Percentiles rank a stretch among this genome's conserved stretches.
phyloP scores from a whole-genome alignment of 768 basidiomycete genomes.

The Leucocoprinus birnbaumii region DNA sequence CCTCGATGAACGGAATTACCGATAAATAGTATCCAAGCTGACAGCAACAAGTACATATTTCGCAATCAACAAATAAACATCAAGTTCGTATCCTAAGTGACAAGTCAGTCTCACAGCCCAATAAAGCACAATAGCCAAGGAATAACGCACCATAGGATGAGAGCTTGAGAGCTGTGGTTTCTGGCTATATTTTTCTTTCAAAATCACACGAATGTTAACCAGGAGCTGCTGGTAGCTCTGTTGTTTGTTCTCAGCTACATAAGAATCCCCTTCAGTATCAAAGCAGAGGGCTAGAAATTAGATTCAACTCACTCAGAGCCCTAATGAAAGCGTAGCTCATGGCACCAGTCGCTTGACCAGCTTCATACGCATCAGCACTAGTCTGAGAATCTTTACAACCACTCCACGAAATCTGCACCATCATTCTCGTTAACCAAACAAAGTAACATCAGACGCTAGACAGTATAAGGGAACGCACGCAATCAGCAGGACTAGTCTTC shows the following conservation, averaged over 20 bases:
- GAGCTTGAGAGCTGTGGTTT: conserved; percentile 42
- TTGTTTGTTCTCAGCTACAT: conserved; percentile 33
- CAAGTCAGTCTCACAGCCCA: background rate
- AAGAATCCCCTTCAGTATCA: background rate
- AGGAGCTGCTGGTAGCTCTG: conserved; percentile 43
- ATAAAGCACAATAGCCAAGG: background rate
- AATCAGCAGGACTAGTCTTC: conserved; percentile 82
- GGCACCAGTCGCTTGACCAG: conserved; percentile 67
- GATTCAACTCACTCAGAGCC: conserved; percentile 42
- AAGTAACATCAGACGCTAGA: background rate
- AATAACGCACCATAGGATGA: conserved; percentile 33
- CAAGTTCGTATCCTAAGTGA: conserved; percentile 31
- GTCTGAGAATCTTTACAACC: conserved; percentile 81
- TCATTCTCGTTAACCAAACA: background rate
- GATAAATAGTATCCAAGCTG: background rate
- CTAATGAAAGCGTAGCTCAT: conserved; percentile 74
- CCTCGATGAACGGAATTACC: too few relatives aligned
- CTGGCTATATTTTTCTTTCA: conserved; percentile 38
- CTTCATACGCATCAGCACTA: conserved; percentile 73
- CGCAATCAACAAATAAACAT: conserved; percentile 34
- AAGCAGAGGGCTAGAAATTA: background rate
- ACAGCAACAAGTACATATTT: background rate
- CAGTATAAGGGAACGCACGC: conserved; percentile 49
- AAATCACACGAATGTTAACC: conserved; percentile 34
- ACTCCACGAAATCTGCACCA: conserved; percentile 76